These are phyloP conservation scores for Boletus patriciae DNA, from an alignment of 768 basidiomycete genomes.

Conservation along the genomic window DNA sequence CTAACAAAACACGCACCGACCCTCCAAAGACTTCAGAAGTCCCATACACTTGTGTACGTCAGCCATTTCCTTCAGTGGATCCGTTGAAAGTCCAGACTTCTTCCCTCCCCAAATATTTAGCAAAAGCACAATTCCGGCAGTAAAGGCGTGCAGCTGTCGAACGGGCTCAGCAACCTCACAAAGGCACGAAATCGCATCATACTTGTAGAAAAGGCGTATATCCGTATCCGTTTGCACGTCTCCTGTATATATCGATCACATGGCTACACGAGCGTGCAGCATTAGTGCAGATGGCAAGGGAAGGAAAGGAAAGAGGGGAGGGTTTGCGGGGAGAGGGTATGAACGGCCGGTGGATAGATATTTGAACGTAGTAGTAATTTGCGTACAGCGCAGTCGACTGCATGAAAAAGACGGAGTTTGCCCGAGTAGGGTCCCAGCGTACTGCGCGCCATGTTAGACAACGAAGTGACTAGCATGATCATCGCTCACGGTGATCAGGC, in stretches of 20 bases:
- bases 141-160: conserved; percentile 42
- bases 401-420: conserved; percentile 39
- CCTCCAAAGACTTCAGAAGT: conserved; percentile 38
- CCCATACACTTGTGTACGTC: conserved; percentile 54
- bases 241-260: conserved; percentile 59
- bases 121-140: conserved; percentile 52
- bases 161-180: neutral
- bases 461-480: neutral
- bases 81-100: conserved; percentile 40
- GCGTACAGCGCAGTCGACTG: conserved; percentile 54
- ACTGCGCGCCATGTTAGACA: conserved; percentile 27
- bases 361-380: conserved; percentile 57
- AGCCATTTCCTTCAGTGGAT: conserved; percentile 45
- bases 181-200: neutral
- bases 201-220: conserved; percentile 33
- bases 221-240: conserved; percentile 26
- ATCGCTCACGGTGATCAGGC: conserved; percentile 43
- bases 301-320: conserved; percentile 49
- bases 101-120: conserved; percentile 57
- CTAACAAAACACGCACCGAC: conserved; percentile 27
- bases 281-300: conserved; percentile 84
- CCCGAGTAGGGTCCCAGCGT: conserved; percentile 46
- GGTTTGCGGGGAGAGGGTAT: conserved; percentile 64
- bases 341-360: conserved; percentile 77
- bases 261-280: conserved; percentile 75